Percentiles rank a stretch among this genome's conserved stretches.
phyloP scores from a whole-genome alignment of 2,329 filamentous ascomycete species.

The Fusarium sarcochroum region DNA sequence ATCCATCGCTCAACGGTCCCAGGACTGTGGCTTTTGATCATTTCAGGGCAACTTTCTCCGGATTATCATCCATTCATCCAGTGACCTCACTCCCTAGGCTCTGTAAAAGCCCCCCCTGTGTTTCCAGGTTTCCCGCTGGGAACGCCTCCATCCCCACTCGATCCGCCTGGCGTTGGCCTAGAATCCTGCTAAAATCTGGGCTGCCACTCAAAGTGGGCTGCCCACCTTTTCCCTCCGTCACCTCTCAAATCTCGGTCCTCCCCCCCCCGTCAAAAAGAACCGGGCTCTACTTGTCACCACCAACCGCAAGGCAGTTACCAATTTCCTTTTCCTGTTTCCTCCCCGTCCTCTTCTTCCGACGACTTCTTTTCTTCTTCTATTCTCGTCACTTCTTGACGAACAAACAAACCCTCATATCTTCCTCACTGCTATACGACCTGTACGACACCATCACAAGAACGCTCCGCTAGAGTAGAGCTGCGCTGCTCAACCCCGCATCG shows the following conservation, averaged over 20 bases:
- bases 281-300: constrained; percentile 43
- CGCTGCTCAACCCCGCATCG: constrained; percentile 47
- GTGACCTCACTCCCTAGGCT: constrained; percentile 37
- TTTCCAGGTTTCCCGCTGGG: constrained; percentile 42
- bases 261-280: constrained; percentile 44
- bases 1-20: constrained; percentile 1
- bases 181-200: constrained; percentile 45
- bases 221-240: constrained; percentile 44
- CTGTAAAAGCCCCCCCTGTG: constrained; percentile 17
- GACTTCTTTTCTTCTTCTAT: constrained; percentile 21
- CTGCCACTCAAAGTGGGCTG: constrained; percentile 44
- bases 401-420: constrained; percentile 17
- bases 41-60: constrained; percentile 16
- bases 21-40: not conserved
- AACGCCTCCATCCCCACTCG: constrained; percentile 40
- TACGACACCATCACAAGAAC: constrained; percentile 32
- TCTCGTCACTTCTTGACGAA: constrained; percentile 22
- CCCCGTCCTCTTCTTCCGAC: constrained; percentile 11
- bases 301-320: constrained; percentile 39
- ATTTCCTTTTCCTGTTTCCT: constrained; percentile 37
- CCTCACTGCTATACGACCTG: constrained; percentile 24
- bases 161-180: constrained; percentile 44
- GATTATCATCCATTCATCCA: constrained; percentile 17
- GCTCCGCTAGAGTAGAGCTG: constrained; percentile 40
- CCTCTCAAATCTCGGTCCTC: constrained; percentile 40